Conservation (phyloP, 345 rosid species). For the Eucalyptus marginata region DNA sequence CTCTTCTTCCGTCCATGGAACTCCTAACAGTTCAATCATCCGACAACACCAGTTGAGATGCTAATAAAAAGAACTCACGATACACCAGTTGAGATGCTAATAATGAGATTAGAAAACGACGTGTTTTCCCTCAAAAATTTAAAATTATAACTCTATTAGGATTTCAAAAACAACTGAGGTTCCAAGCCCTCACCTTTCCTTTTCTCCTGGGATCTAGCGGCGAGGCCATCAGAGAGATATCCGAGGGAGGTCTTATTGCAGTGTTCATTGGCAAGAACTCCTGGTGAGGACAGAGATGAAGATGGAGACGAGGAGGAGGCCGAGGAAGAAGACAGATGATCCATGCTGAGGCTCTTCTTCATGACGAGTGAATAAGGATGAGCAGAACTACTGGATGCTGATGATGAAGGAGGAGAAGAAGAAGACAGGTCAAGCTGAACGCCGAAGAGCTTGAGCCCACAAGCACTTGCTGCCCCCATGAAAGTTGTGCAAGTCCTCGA, state of each 20-base stretch:
- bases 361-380: not conserved
- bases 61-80: too few relatives aligned
- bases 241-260: slow-evolving; percentile 13
- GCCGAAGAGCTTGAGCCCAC: slow-evolving; percentile 34
- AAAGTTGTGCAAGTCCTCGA: slow-evolving; percentile 36
- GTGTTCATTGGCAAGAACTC: slow-evolving; percentile 12
- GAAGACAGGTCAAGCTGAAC: slow-evolving; percentile 25
- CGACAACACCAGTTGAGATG: not conserved
- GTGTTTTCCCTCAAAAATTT: not conserved
- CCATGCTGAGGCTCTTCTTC: slow-evolving; percentile 47
- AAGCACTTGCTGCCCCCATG: not conserved
- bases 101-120: not conserved
- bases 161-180: not conserved
- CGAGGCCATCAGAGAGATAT: slow-evolving; percentile 32
- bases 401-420: not conserved
- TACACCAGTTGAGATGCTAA: too few relatives aligned
- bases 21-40: slow-evolving; percentile 14
- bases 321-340: slow-evolving; percentile 14
- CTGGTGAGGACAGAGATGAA: slow-evolving; percentile 17
- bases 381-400: not conserved
- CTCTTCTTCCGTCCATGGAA: slow-evolving; percentile 70
- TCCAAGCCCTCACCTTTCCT: slow-evolving; percentile 25
- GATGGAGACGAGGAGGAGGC: slow-evolving; percentile 10
- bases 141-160: not conserved
- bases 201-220: slow-evolving; percentile 14